Percentiles rank a stretch among this genome's conserved stretches.
Evolutionary conservation across 2,329 filamentous ascomycete species (phyloP).

Genomic region (Aspergillus transmontanensis): DNA sequence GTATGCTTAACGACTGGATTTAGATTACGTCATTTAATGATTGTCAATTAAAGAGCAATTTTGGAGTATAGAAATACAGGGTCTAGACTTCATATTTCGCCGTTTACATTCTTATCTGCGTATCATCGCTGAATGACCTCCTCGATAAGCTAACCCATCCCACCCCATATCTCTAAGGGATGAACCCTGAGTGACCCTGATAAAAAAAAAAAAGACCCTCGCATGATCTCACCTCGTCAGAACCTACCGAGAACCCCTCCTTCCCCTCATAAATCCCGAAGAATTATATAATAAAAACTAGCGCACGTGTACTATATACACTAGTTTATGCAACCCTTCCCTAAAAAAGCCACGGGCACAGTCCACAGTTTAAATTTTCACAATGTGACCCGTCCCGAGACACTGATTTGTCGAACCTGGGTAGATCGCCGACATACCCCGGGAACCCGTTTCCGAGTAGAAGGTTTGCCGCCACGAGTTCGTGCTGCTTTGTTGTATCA

Average conservation of each 20-base stretch:
- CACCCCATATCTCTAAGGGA: background rate
- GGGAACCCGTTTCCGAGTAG: constrained; percentile 16
- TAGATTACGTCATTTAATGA: background rate
- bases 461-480: background rate
- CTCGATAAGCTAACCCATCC: too few relatives aligned
- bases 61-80: background rate
- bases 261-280: background rate
- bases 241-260: background rate
- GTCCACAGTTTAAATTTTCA: background rate
- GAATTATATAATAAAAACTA: background rate
- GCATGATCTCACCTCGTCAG: background rate
- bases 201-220: background rate
- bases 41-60: background rate
- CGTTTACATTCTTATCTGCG: background rate
- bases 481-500: background rate
- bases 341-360: background rate
- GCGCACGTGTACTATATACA: background rate
- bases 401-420: background rate
- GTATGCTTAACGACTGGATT: background rate
- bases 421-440: background rate
- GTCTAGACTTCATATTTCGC: background rate
- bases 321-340: background rate
- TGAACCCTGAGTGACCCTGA: background rate
- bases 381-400: background rate
- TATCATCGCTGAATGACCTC: background rate